Evolutionary conservation across 2,329 filamentous ascomycete genomes (phyloP), one percentile per base, ranked within the genome.

Genomic region (Fusarium piperis): DNA sequence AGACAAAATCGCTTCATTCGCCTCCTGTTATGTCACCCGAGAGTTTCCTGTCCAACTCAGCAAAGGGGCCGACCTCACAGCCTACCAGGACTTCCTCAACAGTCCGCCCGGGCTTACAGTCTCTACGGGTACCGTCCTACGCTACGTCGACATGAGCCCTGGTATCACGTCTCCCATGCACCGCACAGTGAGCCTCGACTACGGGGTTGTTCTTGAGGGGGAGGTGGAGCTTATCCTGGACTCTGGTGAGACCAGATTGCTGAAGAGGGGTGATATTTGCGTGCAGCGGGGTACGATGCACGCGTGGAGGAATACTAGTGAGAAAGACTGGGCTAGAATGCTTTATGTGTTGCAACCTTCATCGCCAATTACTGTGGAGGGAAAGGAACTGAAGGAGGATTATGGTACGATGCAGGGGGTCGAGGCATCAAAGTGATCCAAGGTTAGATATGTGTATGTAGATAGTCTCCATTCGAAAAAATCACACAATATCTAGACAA

Each of bases 221-320:
- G 81, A 84, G 73, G 75, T 90, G 13, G 87, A 89, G 67, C 78
- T 89, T 74, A 62, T 85, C 5, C 66, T 89, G 7, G 88, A 89
- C 61, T 84, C 84, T 11, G 87, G 87, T 0, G 86, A 85, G 59
- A 81, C 72, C 48, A 80, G 80, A 53, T 38, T 81, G 2, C 77
- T 90, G 81, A 79, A 81, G 66, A 79, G 83, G 7, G 88, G 88
- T 0, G 88, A 90, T 70, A 78, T 89, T 8, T 83, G 84, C 6
- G 83, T 90, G 8, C 87, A 90, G 78, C 80, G 88, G 36, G 87
- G 81, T 0, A 89, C 87, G 1, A 87, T 86, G 82, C 88, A 90
- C 75, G 83, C 84, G 6, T 89, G 87, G 87, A 79, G 81, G 57
- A 89, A 89, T 56, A 70, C 73, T 16, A 83, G 82, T 60, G 69